Conservation (phyloP, 495 filamentous ascomycete genomes). For the Penicillium coffeae region DNA sequence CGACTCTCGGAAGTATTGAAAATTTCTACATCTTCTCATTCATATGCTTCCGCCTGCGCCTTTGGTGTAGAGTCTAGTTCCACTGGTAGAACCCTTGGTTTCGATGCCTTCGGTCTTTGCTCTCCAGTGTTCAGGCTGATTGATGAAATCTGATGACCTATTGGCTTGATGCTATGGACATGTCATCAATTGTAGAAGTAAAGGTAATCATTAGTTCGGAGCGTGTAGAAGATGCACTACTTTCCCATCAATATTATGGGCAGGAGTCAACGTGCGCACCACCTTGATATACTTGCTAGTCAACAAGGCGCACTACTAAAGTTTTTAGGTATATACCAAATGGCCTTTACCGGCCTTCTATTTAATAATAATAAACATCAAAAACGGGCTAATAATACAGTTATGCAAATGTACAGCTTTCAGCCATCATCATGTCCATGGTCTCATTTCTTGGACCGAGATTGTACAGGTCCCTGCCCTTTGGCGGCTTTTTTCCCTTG, state of each 20-base stretch:
- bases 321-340: neutral
- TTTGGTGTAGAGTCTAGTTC: neutral
- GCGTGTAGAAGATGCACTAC: too few species aligned
- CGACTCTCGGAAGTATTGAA: conserved; percentile 27
- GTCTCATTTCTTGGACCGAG: conserved; percentile 1
- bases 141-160: conserved; percentile 8
- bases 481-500: neutral
- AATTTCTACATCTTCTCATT: conserved; percentile 21
- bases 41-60: neutral
- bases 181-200: neutral
- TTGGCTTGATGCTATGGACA: neutral
- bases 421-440: neutral
- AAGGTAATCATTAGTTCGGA: too few species aligned
- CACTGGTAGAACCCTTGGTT: neutral
- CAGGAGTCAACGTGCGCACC: too few species aligned
- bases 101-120: neutral
- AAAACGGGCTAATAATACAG: neutral
- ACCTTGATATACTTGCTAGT: neutral
- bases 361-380: neutral
- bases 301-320: neutral
- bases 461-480: neutral
- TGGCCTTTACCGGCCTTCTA: neutral
- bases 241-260: too few species aligned
- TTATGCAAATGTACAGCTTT: conserved; percentile 7
- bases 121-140: conserved; percentile 1